Percentiles rank a stretch among this genome's conserved stretches.
phyloP scores from a whole-genome alignment of 768 basidiomycete species.

The Trametes cinnabarina region DNA sequence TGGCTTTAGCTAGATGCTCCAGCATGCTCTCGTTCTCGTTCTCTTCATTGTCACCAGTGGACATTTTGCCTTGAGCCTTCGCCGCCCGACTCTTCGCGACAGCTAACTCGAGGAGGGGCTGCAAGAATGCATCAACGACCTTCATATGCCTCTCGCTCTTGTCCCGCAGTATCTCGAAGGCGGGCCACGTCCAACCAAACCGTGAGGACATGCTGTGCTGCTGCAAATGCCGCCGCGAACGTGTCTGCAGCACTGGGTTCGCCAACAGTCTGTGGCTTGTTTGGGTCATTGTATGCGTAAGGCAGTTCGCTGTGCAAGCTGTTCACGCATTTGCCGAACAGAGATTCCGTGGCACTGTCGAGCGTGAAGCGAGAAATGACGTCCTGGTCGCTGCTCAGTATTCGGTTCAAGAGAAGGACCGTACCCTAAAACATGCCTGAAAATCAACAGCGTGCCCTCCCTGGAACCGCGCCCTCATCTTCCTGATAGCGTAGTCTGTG shows the following conservation, averaged over 20 bases:
- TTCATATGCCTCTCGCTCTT: conserved; percentile 34
- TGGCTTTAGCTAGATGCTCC: conserved; percentile 39
- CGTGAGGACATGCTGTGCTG: conserved; percentile 31
- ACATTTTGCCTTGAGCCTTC: neutral
- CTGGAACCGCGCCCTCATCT: conserved; percentile 27
- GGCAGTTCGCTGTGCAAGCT: conserved; percentile 30
- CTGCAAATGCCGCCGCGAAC: conserved; percentile 30
- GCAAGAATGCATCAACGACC: conserved; percentile 39
- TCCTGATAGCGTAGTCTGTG: conserved; percentile 24
- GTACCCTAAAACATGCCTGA: conserved; percentile 15
- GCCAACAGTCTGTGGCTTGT: neutral
- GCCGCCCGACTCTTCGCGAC: conserved; percentile 5
- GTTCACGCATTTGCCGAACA: conserved; percentile 46
- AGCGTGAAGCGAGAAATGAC: conserved; percentile 47
- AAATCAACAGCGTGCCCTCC: conserved; percentile 33
- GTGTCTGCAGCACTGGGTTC: conserved; percentile 7
- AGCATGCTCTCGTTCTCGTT: conserved; percentile 36
- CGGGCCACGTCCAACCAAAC: conserved; percentile 39
- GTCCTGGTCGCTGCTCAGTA: conserved; percentile 39
- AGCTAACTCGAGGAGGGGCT: conserved; percentile 38
- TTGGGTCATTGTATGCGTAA: conserved; percentile 1
- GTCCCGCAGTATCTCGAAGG: conserved; percentile 38
- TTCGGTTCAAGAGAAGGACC: too few species aligned
- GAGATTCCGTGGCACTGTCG: conserved; percentile 53
- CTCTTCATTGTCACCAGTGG: neutral